A percentile compares a stretch with the other conserved stretches of the same genome.
These are phyloP conservation scores for Punica granatum DNA, from an alignment of 345 rosid species.

Conservation along the genomic window DNA sequence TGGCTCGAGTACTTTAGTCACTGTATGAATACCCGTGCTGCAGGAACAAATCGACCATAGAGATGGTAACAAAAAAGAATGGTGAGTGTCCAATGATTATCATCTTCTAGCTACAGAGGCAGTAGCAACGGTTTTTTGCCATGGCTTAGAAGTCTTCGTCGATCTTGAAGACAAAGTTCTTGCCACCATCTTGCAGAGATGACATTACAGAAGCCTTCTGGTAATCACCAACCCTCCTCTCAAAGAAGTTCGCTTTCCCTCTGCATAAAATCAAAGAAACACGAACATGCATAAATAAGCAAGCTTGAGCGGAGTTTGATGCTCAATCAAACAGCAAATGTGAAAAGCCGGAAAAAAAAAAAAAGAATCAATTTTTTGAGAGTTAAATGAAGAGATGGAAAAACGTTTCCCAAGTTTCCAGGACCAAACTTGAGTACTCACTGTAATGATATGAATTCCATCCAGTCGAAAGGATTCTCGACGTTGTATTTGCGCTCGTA, in stretches of 20 bases:
- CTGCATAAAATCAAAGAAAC: slow-evolving; percentile 22
- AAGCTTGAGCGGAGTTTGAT: neutral
- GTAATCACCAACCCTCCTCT: slow-evolving; percentile 87
- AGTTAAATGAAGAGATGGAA: neutral
- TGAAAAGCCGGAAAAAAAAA: too few species aligned
- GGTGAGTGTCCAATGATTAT: neutral
- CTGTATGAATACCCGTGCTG: neutral
- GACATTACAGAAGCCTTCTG: slow-evolving; percentile 93
- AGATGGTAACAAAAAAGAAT: neutral
- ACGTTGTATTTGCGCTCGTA: slow-evolving; percentile 50
- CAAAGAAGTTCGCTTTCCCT: slow-evolving; percentile 80
- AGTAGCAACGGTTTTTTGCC: neutral
- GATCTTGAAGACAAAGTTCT: slow-evolving; percentile 54
- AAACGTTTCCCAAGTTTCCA: neutral
- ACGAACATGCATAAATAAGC: neutral
- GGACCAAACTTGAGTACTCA: slow-evolving; percentile 28
- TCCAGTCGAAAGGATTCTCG: slow-evolving; percentile 94
- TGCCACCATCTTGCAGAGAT: slow-evolving; percentile 52
- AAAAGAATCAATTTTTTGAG: too few species aligned
- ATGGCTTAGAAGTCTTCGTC: slow-evolving; percentile 60
- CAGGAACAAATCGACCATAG: neutral
- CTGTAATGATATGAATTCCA: slow-evolving; percentile 94
- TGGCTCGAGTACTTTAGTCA: too few species aligned
- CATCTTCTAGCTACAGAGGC: neutral
- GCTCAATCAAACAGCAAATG: too few species aligned